Evolutionary conservation across 768 basidiomycete genomes (phyloP), one percentile per base, ranked within the genome.

Genomic region (Podaxis sp.): DNA sequence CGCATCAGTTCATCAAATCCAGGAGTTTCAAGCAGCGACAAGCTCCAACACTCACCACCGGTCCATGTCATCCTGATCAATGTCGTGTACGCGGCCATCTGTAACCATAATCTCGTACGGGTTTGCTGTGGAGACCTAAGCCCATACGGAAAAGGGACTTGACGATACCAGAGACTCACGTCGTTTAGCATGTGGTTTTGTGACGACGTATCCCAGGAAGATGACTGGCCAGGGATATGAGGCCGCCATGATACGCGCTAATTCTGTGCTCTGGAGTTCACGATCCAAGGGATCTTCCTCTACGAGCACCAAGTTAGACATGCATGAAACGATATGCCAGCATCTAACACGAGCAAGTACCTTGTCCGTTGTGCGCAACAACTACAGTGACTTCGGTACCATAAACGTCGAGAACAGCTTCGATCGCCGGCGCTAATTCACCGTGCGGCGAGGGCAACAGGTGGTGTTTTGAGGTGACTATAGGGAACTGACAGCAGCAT

Each of bases 291-390:
- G 83, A 50, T 94, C 92, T 70, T 95, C 90, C 82, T 95, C 93
- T 92, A 68, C 23, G 56, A 42, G 21, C 37, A 13, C 38, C n/a
- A n/a, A 5, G 18, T 48, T 25, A 48, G 25, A 4, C 23, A 48
- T 44, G 16, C 9, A 23, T 5, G 23, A 23, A 23, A 48, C 7
- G 9, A 48, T 9, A 23, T 0, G 18, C 21, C n/a, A 18, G 40
- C 7, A 13, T 1, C 0, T 13, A 48, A 1, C 1, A 44, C 18
- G 13, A 35, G 35, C 18, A 47, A 27, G 2, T 62, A 89, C 91
- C 91, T 81, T 96, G 94, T 5, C 94, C 94, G 69, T 96, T 95
- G 65, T 96, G 94, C 0, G 91, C 81, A 9, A 95, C 90, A n/a
- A 95, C 78, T 0, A 95, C 91, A 4, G 87, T 87, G 16, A 95